phyloP scores from a whole-genome alignment of 345 rosid species.

The Syzygium oleosum region DNA sequence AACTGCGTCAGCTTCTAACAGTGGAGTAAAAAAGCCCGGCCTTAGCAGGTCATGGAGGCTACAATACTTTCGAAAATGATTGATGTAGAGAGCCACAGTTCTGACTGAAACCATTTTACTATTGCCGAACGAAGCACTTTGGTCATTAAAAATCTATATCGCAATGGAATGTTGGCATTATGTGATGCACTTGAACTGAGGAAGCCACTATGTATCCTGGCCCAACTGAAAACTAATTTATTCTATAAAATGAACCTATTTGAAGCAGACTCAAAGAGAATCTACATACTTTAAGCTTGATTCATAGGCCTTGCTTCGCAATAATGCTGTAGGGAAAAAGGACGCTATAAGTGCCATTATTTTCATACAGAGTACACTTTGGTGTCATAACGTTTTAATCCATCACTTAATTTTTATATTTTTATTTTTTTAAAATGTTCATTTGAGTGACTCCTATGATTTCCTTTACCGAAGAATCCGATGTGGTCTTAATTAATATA shows the following conservation, averaged over 20 bases:
- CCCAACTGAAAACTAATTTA: too few relatives aligned
- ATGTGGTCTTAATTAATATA: background rate
- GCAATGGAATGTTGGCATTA: background rate
- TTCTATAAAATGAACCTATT: too few relatives aligned
- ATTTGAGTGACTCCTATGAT: background rate
- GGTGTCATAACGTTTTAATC: background rate
- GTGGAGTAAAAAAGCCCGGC: too few relatives aligned
- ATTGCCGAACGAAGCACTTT: background rate
- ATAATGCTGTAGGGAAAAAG: too few relatives aligned
- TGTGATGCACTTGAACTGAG: background rate
- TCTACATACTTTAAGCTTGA: background rate
- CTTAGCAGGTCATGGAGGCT: too few relatives aligned
- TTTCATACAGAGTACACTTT: background rate
- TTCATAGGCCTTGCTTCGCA: too few relatives aligned
- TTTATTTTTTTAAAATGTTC: background rate
- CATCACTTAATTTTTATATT: background rate
- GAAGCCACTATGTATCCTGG: too few relatives aligned
- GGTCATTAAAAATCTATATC: background rate
- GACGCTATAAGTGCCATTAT: background rate
- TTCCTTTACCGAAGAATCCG: background rate
- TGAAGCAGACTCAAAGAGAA: too few relatives aligned
- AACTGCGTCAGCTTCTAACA: too few relatives aligned
- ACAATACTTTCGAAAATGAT: too few relatives aligned
- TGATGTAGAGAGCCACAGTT: too few relatives aligned
- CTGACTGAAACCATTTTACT: background rate